Evolutionary conservation across 2,329 filamentous ascomycete species (phyloP).

Genomic region (Xylaria sp.): DNA sequence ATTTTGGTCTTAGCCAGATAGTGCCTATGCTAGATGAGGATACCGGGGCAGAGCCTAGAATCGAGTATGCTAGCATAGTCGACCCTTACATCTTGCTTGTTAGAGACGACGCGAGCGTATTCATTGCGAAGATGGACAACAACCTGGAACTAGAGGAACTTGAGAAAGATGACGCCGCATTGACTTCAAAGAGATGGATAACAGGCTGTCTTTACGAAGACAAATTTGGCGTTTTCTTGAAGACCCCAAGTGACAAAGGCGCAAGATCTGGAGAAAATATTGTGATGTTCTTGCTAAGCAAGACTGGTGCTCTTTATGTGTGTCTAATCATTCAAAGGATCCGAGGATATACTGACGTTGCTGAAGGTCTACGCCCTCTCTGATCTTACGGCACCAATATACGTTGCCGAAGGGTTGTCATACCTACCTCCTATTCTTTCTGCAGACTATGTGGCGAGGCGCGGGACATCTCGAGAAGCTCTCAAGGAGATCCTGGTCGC

Average conservation of each 20-base stretch:
- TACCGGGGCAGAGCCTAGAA: conserved; percentile 80
- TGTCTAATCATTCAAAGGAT: conserved; percentile 48
- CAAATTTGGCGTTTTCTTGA: conserved; percentile 63
- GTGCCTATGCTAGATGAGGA: conserved; percentile 93
- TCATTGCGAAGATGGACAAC: conserved; percentile 81
- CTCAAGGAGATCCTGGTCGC: conserved; percentile 84
- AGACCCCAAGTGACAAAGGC: conserved; percentile 52
- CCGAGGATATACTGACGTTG: conserved; percentile 16
- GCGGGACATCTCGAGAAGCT: conserved; percentile 76
- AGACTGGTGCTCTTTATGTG: conserved; percentile 79
- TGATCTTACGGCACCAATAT: conserved; percentile 75
- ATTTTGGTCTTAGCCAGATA: conserved; percentile 89
- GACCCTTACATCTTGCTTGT: conserved; percentile 88
- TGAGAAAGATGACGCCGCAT: conserved; percentile 67
- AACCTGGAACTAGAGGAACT: conserved; percentile 88
- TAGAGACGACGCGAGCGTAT: conserved; percentile 82
- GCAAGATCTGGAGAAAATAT: conserved; percentile 60
- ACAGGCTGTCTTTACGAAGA: conserved; percentile 88
- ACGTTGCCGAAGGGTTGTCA: conserved; percentile 78
- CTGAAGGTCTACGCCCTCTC: conserved; percentile 79
- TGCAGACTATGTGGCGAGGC: conserved; percentile 73
- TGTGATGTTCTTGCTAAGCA: conserved; percentile 80
- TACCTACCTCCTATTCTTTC: conserved; percentile 82
- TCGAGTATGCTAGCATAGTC: conserved; percentile 82
- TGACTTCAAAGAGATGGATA: conserved; percentile 75